Base-by-base conservation (phyloP, 208 protist species). In the Trypanosoma brucei region DNA sequence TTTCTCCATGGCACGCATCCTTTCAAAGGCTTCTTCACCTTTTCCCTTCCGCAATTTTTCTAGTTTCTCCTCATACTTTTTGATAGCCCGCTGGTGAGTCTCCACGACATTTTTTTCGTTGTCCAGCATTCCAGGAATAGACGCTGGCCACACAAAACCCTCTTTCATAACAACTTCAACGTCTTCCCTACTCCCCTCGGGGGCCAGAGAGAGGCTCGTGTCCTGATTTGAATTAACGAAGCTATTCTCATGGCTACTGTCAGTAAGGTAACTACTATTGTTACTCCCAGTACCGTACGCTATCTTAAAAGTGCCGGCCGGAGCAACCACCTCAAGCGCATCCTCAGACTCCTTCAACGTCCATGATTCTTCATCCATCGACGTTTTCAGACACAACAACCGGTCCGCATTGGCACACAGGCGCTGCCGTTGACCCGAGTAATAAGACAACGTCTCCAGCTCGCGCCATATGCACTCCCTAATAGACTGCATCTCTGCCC, bases 81-180 rank as follows among this genome's bases (percentile, higher is more conserved):
- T 11, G 33, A 62, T 2, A 51, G 62, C 13, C n/a, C 54, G 59
- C 46, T 61, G 59, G 46, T 72, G 60, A 22, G 49, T 42, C 11
- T 40, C 40, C 6, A n/a, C 9, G 3, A 53, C 46, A 0, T 44
- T 46, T 22, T 58, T 60, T 58, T 73, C 68, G 31, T 73, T 60
- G 6, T 33, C 35, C 14, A 59, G 62, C 22, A 73, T 40, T 51
- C 62, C 62, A 4, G 35, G 48, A n/a, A 73, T 33, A 46, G 57
- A 48, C 2, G 56, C 56, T 38, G 65, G 65, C 65, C 65, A 70
- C 14, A 31, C 39, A 51, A 70, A 70, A 30, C 65, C 65, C 37
- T 70, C 56, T 22, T 22, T 48, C 55, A 63, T 62, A 9, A 55
- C 35, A 39, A 68, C 44, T 31, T 60, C 40, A 51, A 66, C 36